Percentiles rank a stretch among this genome's conserved stretches.
phyloP scores from a whole-genome alignment of 2,329 filamentous ascomycete species.

The Colletotrichum lindemuthianum region DNA sequence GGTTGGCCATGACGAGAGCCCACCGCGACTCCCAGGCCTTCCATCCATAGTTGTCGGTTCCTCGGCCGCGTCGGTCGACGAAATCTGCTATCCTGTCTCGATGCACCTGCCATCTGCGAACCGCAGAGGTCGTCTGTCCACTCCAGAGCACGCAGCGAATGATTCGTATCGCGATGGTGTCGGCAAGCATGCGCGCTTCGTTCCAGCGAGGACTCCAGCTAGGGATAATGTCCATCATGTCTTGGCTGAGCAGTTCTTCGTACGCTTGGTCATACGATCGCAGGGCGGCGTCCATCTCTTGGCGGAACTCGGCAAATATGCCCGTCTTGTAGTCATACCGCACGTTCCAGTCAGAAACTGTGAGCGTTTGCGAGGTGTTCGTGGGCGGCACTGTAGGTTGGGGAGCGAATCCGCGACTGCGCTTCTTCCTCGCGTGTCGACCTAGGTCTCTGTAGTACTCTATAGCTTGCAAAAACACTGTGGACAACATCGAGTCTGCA shows the following conservation, averaged over 20 bases:
- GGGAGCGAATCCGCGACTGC: slow-evolving; percentile 79
- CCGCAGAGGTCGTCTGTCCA: slow-evolving; percentile 80
- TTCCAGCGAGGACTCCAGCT: slow-evolving; percentile 93
- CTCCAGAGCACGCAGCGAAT: slow-evolving; percentile 86
- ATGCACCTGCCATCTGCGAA: slow-evolving; percentile 83
- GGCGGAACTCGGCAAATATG: slow-evolving; percentile 89
- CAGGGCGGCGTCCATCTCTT: slow-evolving; percentile 89
- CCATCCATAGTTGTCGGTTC: slow-evolving; percentile 91
- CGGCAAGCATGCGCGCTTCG: slow-evolving; percentile 88
- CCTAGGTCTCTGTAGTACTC: slow-evolving; percentile 96
- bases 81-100: slow-evolving; percentile 78
- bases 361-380: slow-evolving; percentile 87
- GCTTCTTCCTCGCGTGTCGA: slow-evolving; percentile 91
- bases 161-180: slow-evolving; percentile 81
- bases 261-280: slow-evolving; percentile 90
- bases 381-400: slow-evolving; percentile 86
- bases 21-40: slow-evolving; percentile 89
- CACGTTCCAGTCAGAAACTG: slow-evolving; percentile 88
- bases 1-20: slow-evolving; percentile 69
- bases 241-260: slow-evolving; percentile 81
- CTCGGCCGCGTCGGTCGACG: slow-evolving; percentile 84
- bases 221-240: slow-evolving; percentile 88
- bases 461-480: slow-evolving; percentile 77
- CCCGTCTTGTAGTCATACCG: slow-evolving; percentile 95
- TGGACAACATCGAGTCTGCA: slow-evolving; percentile 75